These are phyloP conservation scores for Paramecium tetraurelia DNA, from an alignment of 73 alveolate genomes.

Conservation along the genomic window DNA sequence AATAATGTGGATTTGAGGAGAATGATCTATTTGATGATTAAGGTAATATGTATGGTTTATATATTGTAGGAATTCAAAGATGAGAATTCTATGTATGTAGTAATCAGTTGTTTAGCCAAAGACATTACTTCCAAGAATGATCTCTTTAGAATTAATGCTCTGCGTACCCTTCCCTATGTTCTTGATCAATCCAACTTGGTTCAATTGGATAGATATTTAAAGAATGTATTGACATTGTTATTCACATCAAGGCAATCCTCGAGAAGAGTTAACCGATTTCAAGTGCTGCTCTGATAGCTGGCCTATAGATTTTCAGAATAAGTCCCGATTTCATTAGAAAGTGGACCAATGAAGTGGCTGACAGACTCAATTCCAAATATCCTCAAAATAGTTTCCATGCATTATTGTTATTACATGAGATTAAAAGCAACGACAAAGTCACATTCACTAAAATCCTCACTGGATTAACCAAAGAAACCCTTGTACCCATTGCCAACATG, in stretches of 20 bases:
- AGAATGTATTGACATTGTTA: slow-evolving; percentile 38
- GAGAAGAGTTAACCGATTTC: slow-evolving; percentile 58
- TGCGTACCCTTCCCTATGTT: slow-evolving; percentile 43
- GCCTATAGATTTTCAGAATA: slow-evolving; percentile 22
- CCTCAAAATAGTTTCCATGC: slow-evolving; percentile 44
- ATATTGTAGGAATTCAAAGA: slow-evolving; percentile 47
- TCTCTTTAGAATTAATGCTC: slow-evolving; percentile 56
- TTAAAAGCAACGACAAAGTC: neutral
- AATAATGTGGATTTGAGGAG: slow-evolving; percentile 52
- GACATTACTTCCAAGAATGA: slow-evolving; percentile 55
- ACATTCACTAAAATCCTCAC: slow-evolving; percentile 39
- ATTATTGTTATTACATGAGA: slow-evolving; percentile 13
- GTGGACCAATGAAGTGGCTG: slow-evolving; percentile 57
- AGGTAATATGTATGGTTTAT: neutral
- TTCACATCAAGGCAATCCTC: slow-evolving; percentile 29
- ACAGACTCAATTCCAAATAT: slow-evolving; percentile 47
- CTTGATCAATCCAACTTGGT: slow-evolving; percentile 48
- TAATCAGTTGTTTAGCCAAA: slow-evolving; percentile 33
- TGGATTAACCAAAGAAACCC: slow-evolving; percentile 51
- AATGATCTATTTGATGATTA: slow-evolving; percentile 60
- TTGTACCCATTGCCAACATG: slow-evolving; percentile 57
- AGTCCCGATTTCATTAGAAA: slow-evolving; percentile 50
- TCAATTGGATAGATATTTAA: slow-evolving; percentile 52
- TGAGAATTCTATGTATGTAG: slow-evolving; percentile 53
- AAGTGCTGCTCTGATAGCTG: slow-evolving; percentile 62